Evolutionary conservation across 495 filamentous ascomycete genomes (phyloP).

Genomic region (Penicillium herquei): DNA sequence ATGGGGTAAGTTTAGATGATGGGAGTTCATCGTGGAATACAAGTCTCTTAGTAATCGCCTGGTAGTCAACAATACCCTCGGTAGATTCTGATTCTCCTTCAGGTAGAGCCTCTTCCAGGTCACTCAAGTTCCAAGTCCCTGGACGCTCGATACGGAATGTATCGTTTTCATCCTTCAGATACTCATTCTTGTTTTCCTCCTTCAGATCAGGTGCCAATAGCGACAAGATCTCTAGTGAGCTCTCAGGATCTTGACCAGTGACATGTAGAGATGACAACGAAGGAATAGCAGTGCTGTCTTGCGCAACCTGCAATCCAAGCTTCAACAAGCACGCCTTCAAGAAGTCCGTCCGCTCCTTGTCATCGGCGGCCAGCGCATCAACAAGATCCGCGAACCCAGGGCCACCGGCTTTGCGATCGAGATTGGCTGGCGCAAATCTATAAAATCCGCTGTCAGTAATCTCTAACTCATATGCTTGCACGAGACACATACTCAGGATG

Average conservation of each 20-base stretch:
- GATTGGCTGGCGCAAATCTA: slow-evolving; percentile 82
- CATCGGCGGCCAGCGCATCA: slow-evolving; percentile 66
- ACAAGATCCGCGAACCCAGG: slow-evolving; percentile 68
- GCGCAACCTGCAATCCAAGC: slow-evolving; percentile 73
- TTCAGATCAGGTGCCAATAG: slow-evolving; percentile 65
- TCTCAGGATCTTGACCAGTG: slow-evolving; percentile 62
- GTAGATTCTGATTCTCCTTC: slow-evolving; percentile 21
- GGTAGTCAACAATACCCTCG: slow-evolving; percentile 72
- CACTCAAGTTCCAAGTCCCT: slow-evolving; percentile 61
- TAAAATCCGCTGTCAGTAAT: slow-evolving; percentile 12
- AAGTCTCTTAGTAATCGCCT: slow-evolving; percentile 67
- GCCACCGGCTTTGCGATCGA: slow-evolving; percentile 59
- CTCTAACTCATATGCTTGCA: background rate
- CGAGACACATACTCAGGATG: slow-evolving; percentile 79
- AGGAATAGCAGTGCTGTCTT: slow-evolving; percentile 68
- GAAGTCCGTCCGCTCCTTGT: slow-evolving; percentile 69
- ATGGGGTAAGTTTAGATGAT: slow-evolving; percentile 72
- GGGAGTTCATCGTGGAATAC: slow-evolving; percentile 70
- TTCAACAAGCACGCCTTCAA: slow-evolving; percentile 79
- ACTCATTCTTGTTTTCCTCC: slow-evolving; percentile 64
- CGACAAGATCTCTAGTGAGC: slow-evolving; percentile 64
- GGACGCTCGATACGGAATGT: slow-evolving; percentile 72
- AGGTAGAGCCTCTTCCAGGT: slow-evolving; percentile 52
- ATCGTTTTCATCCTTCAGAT: slow-evolving; percentile 82
- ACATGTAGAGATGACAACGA: slow-evolving; percentile 84